Evolutionary conservation across 768 basidiomycete genomes (phyloP), one percentile per base, ranked within the genome.

Genomic region (Terana coerulea): DNA sequence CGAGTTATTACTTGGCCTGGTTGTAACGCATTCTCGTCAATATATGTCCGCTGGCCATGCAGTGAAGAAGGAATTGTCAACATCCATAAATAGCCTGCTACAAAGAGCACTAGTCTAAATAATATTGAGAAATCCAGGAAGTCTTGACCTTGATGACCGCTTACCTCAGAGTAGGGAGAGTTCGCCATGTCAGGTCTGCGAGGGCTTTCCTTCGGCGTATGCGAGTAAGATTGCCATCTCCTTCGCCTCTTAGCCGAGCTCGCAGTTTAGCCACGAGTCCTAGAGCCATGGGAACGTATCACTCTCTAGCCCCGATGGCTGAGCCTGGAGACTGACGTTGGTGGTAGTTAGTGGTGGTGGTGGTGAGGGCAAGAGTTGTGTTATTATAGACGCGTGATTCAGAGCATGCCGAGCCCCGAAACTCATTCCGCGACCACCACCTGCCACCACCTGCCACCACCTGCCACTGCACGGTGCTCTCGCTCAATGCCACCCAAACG

Each of bases 11-110:
- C 95, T 74, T 95, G 93, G 5, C 80, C 86, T 9, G 97, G 95
- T 61, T 95, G 91, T 17, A 99, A 69, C 1, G 97, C 95, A 66
- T 98, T 97, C 71, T 99, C 97, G 65, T 95, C 93, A 44, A 95
- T 87, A 64, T 92, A 95, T 8, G 84, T 89, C 8, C 71, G 66
- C 56, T 81, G 76, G 15, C 82, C 84, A 4, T 95, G 73, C 1
- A 70, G 70, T 5, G 81, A 72, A 11, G 77, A 75, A 3, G 95
- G 95, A 47, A 97, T 74, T 5, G 79, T 69, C n/a, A 86, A 57
- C 68, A 97, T 78, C 92, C 94, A 98, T n/a, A 80, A 43, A 65
- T 91, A 83, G 11, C 93, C 93, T 4, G 72, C 69, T 22, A 74
- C 47, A 47, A 91, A 36, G 40, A 3, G 22, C 5, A 10, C 39